Conservation (phyloP, 768 basidiomycete species). For the Hemileccinum rubropunctum region DNA sequence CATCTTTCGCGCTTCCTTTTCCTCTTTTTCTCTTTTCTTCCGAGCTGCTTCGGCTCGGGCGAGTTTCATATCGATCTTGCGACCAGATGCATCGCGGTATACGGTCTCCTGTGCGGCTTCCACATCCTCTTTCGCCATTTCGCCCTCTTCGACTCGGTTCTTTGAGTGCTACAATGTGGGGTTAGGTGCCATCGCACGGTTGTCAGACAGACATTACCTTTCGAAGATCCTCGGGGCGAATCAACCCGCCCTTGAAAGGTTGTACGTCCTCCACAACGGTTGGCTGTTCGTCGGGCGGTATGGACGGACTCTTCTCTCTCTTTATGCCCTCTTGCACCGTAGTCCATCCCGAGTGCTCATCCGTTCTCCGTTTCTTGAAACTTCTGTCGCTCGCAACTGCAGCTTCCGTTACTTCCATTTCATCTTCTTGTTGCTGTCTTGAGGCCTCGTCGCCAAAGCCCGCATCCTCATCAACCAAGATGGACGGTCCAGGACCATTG, state of each 20-base stretch:
- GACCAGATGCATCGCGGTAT: slow-evolving; percentile 87
- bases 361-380: slow-evolving; percentile 72
- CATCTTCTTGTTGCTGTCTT: slow-evolving; percentile 54
- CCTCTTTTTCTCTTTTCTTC: slow-evolving; percentile 75
- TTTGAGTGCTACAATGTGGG: slow-evolving; percentile 35
- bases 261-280: slow-evolving; percentile 47
- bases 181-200: neutral
- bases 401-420: slow-evolving; percentile 52
- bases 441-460: slow-evolving; percentile 55
- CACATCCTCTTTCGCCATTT: slow-evolving; percentile 45
- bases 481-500: slow-evolving; percentile 27
- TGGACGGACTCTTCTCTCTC: slow-evolving; percentile 49
- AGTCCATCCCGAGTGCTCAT: slow-evolving; percentile 61
- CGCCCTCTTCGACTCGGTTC: slow-evolving; percentile 31
- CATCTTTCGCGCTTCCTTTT: slow-evolving; percentile 89
- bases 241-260: slow-evolving; percentile 70
- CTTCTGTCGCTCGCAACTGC: slow-evolving; percentile 71
- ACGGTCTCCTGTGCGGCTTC: slow-evolving; percentile 83
- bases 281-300: slow-evolving; percentile 68
- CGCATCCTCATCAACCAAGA: slow-evolving; percentile 67
- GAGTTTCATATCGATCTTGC: slow-evolving; percentile 85
- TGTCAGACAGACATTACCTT: slow-evolving; percentile 36
- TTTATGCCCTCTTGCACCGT: slow-evolving; percentile 54
- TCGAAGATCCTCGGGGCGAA: slow-evolving; percentile 73
- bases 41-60: slow-evolving; percentile 82